phyloP scores from a whole-genome alignment of 1,284 basidiomycete species.

The Puccinia hordei region DNA sequence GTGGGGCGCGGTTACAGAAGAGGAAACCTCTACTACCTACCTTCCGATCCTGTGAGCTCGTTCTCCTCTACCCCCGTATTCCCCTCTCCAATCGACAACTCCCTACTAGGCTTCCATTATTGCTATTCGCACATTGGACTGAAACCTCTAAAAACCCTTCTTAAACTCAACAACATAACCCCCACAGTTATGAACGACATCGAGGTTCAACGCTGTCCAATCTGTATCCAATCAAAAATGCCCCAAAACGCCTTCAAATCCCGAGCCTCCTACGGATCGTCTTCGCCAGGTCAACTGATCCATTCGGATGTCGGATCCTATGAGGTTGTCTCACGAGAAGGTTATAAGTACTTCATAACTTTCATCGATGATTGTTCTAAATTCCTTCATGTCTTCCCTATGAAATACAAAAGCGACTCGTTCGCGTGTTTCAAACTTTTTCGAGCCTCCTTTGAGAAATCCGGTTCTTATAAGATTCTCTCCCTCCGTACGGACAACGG shows the following conservation, averaged over 20 bases:
- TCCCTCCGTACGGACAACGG: constrained; percentile 53
- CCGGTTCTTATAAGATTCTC: constrained; percentile 56
- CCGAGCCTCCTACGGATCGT: not conserved
- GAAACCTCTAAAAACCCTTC: not conserved
- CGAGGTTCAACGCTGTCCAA: not conserved
- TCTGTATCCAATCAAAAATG: constrained; percentile 28
- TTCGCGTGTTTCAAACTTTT: constrained; percentile 57
- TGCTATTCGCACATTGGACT: not conserved
- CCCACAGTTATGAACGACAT: not conserved
- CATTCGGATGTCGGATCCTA: constrained; percentile 16
- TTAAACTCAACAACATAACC: not conserved
- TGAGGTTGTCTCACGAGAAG: constrained; percentile 36
- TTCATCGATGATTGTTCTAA: constrained; percentile 56
- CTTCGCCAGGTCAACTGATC: not conserved
- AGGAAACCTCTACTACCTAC: constrained; percentile 20
- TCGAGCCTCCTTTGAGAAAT: constrained; percentile 56
- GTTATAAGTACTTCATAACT: constrained; percentile 56
- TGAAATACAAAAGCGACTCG: constrained; percentile 29
- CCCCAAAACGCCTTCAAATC: not conserved
- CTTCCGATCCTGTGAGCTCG: not conserved
- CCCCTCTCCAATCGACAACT: not conserved
- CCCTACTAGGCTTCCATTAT: not conserved
- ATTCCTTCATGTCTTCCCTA: not conserved
- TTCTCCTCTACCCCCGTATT: not conserved
- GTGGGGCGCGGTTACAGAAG: not conserved